Conservation (phyloP, 2,329 filamentous ascomycete species). For the Fusarium pseudonygamai region DNA sequence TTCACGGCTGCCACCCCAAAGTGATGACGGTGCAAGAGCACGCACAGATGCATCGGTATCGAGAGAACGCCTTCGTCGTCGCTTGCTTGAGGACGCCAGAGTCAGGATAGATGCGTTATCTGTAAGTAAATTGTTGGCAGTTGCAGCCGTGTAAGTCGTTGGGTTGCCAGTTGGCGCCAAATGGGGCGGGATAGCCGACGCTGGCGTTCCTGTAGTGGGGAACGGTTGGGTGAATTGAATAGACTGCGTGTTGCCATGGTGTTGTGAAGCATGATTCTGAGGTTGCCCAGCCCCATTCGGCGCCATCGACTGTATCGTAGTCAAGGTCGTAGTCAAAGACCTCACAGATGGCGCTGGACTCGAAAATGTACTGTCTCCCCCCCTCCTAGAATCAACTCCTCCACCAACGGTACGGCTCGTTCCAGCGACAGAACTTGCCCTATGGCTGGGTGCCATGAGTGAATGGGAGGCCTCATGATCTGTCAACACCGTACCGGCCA, state of each 20-base stretch:
- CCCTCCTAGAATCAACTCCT: constrained; percentile 73
- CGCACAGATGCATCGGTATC: constrained; percentile 88
- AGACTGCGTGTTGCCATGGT: constrained; percentile 56
- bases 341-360: constrained; percentile 83
- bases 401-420: constrained; percentile 77
- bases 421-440: constrained; percentile 71
- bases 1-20: constrained; percentile 85
- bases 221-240: constrained; percentile 74
- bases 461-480: constrained; percentile 81
- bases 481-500: constrained; percentile 83
- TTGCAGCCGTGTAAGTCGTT: constrained; percentile 79
- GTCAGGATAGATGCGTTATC: constrained; percentile 90
- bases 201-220: constrained; percentile 68
- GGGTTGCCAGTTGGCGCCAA: constrained; percentile 68
- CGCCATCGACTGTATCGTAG: constrained; percentile 81
- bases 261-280: constrained; percentile 48
- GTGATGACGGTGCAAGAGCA: constrained; percentile 81
- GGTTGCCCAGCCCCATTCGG: constrained; percentile 58
- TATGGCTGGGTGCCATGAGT: constrained; percentile 79
- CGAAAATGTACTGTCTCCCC: constrained; percentile 80
- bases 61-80: constrained; percentile 78
- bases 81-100: constrained; percentile 83
- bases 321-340: constrained; percentile 84
- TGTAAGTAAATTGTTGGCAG: constrained; percentile 82
- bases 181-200: constrained; percentile 78